Evolutionary conservation across 108 stramenopile genomes (phyloP), one percentile per base, ranked within the genome.

Genomic region (Discostella stelligeroides): DNA sequence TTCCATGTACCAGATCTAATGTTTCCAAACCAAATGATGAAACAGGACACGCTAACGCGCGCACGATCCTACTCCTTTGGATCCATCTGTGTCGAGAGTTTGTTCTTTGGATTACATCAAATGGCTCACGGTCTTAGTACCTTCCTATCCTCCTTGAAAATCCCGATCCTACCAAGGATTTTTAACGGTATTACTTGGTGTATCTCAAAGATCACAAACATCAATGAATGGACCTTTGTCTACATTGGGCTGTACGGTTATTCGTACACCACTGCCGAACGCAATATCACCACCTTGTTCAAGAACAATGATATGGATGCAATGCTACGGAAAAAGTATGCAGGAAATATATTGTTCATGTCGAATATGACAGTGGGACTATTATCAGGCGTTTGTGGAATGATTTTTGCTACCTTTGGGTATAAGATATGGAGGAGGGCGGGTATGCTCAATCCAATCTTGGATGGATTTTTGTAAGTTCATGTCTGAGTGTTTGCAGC

Each of bases 171-270:
- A 25, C 51, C 64, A 21, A 41, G 39, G 13, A 49, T 13, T 38
- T 14, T 17, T 0, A 54, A 64, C 17, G 14, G 53, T 0, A 24
- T 23, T 51, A 39, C 30, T 28, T 24, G 0, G 23, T 41, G 23
- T 9, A 25, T 9, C n/a, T 66, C 17, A 60, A 59, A 34, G 2
- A 11, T 20, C 27, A 39, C 38, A 6, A 21, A 29, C 9, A 17
- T 60, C 9, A 63, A 49, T 56, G 47, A 0, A 54, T 66, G 18
- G 25, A 21, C 68, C 29, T 63, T 30, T 61, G 67, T 87, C 3
- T 89, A 86, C 38, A 81, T 85, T 46, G 92, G 88, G 54, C 57
- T 95, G n/a, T 89, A 96, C 72, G 92, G 89, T 0, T 84, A 88
- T 51, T 69, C 73, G 40, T 96, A 84, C 63, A 47, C 67, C 50